Evolutionary conservation across 768 basidiomycete species (phyloP), one percentile per base, ranked within the genome.

Genomic region (Tylopilus felleus): DNA sequence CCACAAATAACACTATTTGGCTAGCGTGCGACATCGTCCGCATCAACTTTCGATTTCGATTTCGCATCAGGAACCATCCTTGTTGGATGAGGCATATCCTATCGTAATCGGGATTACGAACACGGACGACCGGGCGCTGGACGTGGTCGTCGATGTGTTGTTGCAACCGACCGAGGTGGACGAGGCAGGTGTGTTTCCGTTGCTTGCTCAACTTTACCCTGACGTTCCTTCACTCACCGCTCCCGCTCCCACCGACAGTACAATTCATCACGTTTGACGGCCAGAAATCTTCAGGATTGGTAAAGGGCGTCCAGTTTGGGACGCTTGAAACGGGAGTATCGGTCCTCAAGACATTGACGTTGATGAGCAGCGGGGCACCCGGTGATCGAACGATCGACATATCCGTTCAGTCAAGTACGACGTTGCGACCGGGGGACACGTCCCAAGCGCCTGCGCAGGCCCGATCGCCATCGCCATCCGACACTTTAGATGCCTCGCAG

Each of bases 131-230:
- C 75, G 83, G 19, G 77, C 84, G 23, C 69, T 98, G 12, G 83
- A 89, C 16, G 71, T 91, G 13, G 72, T 77, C 5, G 73, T 93
- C 10, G 89, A 93, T 51, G 79, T 90, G 5, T 74, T 96, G 52
- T 70, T 98, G 31, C 91, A 92, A 50, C 93, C 93, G 1, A 79
- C 82, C 2, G 89, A 90, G 59, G 75, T 84, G 47, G 90, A 91
- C 57, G 80, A 83, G 54, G 80, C 86, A 21, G 77, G 91, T 90
- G 49, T 17, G 83, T 59, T 47, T 35, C 35, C 38, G 6, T n/a
- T 10, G 19, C 1, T 10, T 6, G 5, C 21, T 5, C 19, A 28
- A n/a, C n/a, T 13, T 19, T 45, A 48, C 16, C 13, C 45, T 12
- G n/a, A n/a, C n/a, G n/a, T n/a, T n/a, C n/a, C n/a, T n/a, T n/a